A percentile compares a stretch with the other conserved stretches of the same genome.
phyloP scores from a whole-genome alignment of 1,284 basidiomycete species.

The Gymnopus androsaceus region DNA sequence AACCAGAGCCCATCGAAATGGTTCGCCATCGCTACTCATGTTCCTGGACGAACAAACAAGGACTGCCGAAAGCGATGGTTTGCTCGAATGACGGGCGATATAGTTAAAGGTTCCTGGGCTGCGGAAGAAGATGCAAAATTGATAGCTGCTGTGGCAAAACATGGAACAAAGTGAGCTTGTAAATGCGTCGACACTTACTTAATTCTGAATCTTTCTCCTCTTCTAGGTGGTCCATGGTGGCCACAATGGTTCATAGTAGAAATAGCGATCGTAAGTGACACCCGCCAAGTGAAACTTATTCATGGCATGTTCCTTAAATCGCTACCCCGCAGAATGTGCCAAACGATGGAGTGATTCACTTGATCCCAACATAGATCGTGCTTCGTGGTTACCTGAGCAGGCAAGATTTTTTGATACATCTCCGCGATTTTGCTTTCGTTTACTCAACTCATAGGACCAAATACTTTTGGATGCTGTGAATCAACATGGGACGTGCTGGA shows the following conservation, averaged over 20 bases:
- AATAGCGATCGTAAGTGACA: slow-evolving; percentile 54
- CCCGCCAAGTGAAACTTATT: slow-evolving; percentile 5
- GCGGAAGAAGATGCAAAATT: slow-evolving; percentile 57
- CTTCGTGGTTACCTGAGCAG: slow-evolving; percentile 53
- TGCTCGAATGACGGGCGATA: slow-evolving; percentile 59
- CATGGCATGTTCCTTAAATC: slow-evolving; percentile 13
- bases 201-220: background rate
- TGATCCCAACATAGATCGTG: slow-evolving; percentile 57
- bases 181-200: background rate
- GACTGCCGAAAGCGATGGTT: slow-evolving; percentile 63
- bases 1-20: slow-evolving; percentile 56
- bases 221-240: slow-evolving; percentile 56
- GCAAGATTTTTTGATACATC: slow-evolving; percentile 32
- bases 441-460: slow-evolving; percentile 17
- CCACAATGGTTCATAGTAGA: slow-evolving; percentile 52
- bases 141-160: slow-evolving; percentile 51
- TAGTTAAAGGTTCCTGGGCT: slow-evolving; percentile 58
- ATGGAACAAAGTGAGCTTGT: slow-evolving; percentile 46
- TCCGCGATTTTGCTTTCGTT: background rate
- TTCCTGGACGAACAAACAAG: slow-evolving; percentile 59
- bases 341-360: slow-evolving; percentile 61
- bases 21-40: slow-evolving; percentile 62
- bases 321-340: slow-evolving; percentile 45
- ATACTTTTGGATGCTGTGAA: slow-evolving; percentile 26
- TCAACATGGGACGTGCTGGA: slow-evolving; percentile 29